Evolutionary conservation across 441 rosid species (phyloP), one percentile per base, ranked within the genome.

Genomic region (Mallotus japonicus): DNA sequence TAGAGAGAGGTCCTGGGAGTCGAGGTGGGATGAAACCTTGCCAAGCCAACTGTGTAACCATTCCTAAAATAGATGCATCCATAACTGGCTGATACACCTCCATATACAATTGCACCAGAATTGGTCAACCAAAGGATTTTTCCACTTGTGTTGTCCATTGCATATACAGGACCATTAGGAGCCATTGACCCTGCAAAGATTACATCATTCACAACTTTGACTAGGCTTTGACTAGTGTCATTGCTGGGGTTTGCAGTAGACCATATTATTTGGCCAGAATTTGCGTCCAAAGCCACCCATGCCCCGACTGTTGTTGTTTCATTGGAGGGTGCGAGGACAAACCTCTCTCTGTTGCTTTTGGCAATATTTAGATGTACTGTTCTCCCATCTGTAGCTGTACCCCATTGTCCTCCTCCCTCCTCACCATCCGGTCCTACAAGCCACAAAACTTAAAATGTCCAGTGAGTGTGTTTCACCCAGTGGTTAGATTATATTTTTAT

Each of bases 11-110:
- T 84, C 55, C 89, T 87, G 11, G 82, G 57, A 17, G 87, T 78
- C 78, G 73, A 80, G 14, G 73, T 60, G 19, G 84, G 80, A 63
- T 75, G 77, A 62, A 77, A 75, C 67, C 8, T 42, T 2, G 78
- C 86, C 8, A 77, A 24, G 57, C 73, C 68, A 20, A 78, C 70
- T 6, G 69, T 71, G 22, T 81, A 84, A 3, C 86, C 87, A 59
- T 76, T 82, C 7, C 89, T 87, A 6, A 87, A 72, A 65, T 76
- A 85, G 65, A 87, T 57, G 67, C 89, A 85, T 5, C 87, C 86
- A 55, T 82, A 64, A 46, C 80, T 63, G 1, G 73, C 80, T 0
- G 89, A 82, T 60, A 72, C 56, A 15, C 90, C 83, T 1, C 86
- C 87, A 32, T 78, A 82, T 1, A 82, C 77, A 0, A 84, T 82